A percentile compares a stretch with the other conserved stretches of the same genome.
Conservation (phyloP, 139 green algal species). For the Ettlia oleoabundans region DNA sequence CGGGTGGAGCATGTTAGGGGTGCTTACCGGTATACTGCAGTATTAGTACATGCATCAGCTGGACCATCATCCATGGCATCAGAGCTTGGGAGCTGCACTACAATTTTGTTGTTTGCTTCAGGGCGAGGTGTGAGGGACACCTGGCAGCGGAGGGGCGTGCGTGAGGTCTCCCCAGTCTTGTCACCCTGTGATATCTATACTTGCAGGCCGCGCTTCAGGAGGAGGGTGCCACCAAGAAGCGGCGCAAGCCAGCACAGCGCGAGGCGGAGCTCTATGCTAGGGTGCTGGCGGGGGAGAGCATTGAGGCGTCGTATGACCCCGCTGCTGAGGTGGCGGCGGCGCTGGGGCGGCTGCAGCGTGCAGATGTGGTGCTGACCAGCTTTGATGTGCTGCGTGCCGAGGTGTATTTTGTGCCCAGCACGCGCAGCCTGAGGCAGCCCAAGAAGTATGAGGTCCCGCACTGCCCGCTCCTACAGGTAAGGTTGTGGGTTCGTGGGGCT, state of each 20-base stretch:
- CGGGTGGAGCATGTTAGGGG: no score
- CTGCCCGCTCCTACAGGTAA: conserved; percentile 59
- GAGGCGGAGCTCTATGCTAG: conserved; percentile 33
- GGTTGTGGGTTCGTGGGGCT: background rate
- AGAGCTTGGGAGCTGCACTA: no score
- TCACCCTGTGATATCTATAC: no score
- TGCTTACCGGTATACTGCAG: no score
- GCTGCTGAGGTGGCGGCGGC: conserved; percentile 46
- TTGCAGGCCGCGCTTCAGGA: background rate
- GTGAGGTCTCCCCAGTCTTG: no score
- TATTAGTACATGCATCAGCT: no score
- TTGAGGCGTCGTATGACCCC: conserved; percentile 43
- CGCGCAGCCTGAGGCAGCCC: conserved; percentile 48
- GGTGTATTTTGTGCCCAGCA: conserved; percentile 22
- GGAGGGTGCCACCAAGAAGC: background rate
- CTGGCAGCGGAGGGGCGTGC: no score
- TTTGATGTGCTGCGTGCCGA: conserved; percentile 62
- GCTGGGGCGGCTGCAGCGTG: conserved; percentile 40
- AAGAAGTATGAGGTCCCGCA: conserved; percentile 70
- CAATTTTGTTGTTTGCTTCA: no score
- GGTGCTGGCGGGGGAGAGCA: background rate
- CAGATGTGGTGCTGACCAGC: conserved; percentile 75
- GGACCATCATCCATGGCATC: no score
- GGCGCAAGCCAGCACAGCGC: conserved; percentile 30
- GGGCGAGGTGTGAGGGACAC: no score